Base-by-base conservation (phyloP, 495 filamentous ascomycete genomes). In the Durotheca rogersii region DNA sequence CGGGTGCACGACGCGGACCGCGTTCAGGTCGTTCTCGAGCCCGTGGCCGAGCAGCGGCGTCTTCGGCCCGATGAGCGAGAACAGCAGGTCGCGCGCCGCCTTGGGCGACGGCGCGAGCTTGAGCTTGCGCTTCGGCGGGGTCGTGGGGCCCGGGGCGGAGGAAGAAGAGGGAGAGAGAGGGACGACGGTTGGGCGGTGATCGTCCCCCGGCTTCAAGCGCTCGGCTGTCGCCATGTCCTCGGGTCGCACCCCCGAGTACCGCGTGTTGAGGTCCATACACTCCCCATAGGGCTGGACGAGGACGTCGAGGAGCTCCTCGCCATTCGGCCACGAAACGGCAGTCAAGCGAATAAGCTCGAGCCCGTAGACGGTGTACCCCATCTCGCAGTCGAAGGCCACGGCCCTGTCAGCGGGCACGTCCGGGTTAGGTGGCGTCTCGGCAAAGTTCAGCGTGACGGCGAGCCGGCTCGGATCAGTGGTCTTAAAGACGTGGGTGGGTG, bases 331-430 rank as follows among this genome's bases (percentile, higher is more conserved):
- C 48, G 86, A 82, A 21, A 87, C 81, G 6, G 86, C 89, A 0
- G 93, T 96, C 15, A 99, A 63, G 12, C 93, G 87, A 35, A 97
- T 82, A 10, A 99, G 74, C 62, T 99, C 93, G 46, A 96, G 64
- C 0, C 93, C 93, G 27, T 83, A 55, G 1, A 85, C 85, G 0
- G 93, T 97, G 64, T 93, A 99, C 6, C 88, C 87, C 93, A 99
- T 99, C 61, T 99, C 93, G 62, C 94, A 96, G 66, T 99, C 93
- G 56, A 99, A 85, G 58, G 81, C 84, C 10, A 97, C 80, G 2
- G 82, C 76, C 20, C 69, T 61, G 30, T 73, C 66, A 16, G 56
- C 58, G 7, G 67, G 66, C 5, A 60, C 67, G 3, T 71, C 58
- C 7, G 72, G 68, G 38, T 88, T 84, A 11, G 63, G 49, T 0